Conservation (phyloP, 768 basidiomycete genomes). For the Cubamyces sp. region DNA sequence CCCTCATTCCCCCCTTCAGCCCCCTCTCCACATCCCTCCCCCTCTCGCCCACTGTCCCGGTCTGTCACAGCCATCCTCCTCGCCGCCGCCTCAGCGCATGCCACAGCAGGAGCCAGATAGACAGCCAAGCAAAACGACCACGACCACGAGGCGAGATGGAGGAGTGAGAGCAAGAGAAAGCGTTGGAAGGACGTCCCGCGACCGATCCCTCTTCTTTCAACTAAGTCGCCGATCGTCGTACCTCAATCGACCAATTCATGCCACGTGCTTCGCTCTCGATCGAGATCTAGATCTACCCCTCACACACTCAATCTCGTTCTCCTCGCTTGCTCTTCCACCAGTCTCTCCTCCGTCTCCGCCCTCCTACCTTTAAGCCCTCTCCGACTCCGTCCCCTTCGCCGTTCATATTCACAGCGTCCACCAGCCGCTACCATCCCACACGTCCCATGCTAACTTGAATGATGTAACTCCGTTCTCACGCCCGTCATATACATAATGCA, state of each 20-base stretch:
- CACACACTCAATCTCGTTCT: constrained; percentile 19
- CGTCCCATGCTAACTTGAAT: too few relatives aligned
- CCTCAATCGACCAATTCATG: constrained; percentile 18
- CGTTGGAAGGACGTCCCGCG: not conserved
- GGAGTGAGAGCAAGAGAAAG: not conserved
- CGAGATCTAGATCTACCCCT: constrained; percentile 21
- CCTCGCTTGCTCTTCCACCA: not conserved
- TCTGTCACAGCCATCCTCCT: not conserved
- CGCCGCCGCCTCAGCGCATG: not conserved
- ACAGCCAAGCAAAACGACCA: not conserved
- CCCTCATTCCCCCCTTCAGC: constrained; percentile 5
- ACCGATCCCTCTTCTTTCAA: not conserved
- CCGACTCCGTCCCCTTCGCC: not conserved
- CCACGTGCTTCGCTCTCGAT: constrained; percentile 19
- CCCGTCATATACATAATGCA: not conserved
- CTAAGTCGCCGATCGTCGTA: constrained; percentile 22
- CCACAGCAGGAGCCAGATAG: not conserved
- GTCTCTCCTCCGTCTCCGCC: not conserved
- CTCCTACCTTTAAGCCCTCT: not conserved
- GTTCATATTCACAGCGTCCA: not conserved
- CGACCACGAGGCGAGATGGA: not conserved
- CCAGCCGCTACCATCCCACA: too few relatives aligned
- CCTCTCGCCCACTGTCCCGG: not conserved
- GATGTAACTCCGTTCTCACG: not conserved
- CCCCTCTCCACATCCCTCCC: not conserved